Evolutionary conservation across 208 protist genomes (phyloP).

Genomic region (Trypanosomatidae sp.): DNA sequence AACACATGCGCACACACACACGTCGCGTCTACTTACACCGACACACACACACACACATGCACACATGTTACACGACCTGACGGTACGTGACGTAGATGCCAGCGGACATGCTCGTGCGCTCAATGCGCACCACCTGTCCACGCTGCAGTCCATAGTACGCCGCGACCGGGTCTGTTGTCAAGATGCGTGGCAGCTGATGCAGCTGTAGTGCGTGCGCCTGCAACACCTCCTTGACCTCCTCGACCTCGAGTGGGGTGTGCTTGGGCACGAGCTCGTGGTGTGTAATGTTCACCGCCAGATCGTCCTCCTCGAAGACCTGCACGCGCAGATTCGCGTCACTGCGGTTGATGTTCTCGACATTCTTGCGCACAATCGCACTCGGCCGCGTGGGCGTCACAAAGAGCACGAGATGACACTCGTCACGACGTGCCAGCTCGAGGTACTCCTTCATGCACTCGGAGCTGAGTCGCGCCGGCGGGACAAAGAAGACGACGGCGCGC

Average conservation of each 20-base stretch:
- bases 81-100: constrained; percentile 98
- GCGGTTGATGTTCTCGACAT: constrained; percentile 58
- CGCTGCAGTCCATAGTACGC: constrained; percentile 91
- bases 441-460: constrained; percentile 50
- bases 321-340: constrained; percentile 50
- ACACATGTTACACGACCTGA: constrained; percentile 76
- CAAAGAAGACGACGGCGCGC: constrained; percentile 68
- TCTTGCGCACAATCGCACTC: constrained; percentile 55
- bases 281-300: constrained; percentile 96
- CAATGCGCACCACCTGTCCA: constrained; percentile 94
- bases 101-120: constrained; percentile 93
- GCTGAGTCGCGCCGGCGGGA: constrained; percentile 24
- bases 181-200: constrained; percentile 93
- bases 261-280: constrained; percentile 95
- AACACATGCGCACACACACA: not conserved
- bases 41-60: not conserved
- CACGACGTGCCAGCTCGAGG: constrained; percentile 19
- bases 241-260: constrained; percentile 83
- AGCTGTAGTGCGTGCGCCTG: constrained; percentile 89
- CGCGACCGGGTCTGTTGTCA: constrained; percentile 92
- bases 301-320: constrained; percentile 92
- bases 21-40: not conserved
- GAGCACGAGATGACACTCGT: constrained; percentile 46
- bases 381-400: constrained; percentile 43
- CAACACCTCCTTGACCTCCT: constrained; percentile 83